phyloP scores from a whole-genome alignment of 2,329 filamentous ascomycete genomes.

The Fusarium devonianum region DNA sequence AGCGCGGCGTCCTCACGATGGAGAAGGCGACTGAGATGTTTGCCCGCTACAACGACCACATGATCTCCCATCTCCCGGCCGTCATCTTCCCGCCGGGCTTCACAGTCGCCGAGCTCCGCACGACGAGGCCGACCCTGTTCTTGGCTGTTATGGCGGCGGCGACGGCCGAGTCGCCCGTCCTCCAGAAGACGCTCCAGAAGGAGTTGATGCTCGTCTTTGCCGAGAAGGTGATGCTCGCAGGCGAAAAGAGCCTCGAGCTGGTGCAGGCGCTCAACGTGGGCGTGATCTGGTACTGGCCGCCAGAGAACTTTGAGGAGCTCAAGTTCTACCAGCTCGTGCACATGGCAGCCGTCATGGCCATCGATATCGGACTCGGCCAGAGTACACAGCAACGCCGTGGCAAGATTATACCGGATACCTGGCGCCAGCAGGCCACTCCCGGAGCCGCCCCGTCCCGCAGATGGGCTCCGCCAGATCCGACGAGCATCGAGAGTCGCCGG shows the following conservation, averaged over 20 bases:
- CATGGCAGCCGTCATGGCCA: constrained; percentile 79
- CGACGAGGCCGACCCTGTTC: constrained; percentile 70
- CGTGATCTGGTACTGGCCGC: constrained; percentile 86
- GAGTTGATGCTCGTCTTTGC: constrained; percentile 78
- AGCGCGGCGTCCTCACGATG: constrained; percentile 65
- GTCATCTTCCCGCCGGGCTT: constrained; percentile 65
- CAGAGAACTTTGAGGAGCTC: constrained; percentile 82
- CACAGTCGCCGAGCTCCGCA: constrained; percentile 63
- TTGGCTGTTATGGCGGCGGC: constrained; percentile 74
- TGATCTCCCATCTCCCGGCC: constrained; percentile 67
- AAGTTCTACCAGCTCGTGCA: constrained; percentile 91
- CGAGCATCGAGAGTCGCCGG: constrained; percentile 61
- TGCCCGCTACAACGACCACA: constrained; percentile 64
- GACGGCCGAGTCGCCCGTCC: constrained; percentile 61
- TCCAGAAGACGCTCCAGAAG: constrained; percentile 69
- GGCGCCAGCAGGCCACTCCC: constrained; percentile 49
- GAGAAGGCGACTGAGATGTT: constrained; percentile 64
- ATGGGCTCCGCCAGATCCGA: constrained; percentile 58
- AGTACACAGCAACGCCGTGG: constrained; percentile 33
- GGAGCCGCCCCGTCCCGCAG: constrained; percentile 39
- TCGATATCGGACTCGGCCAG: constrained; percentile 79
- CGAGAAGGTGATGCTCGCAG: constrained; percentile 75
- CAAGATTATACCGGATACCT: constrained; percentile 39
- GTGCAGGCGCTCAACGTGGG: constrained; percentile 79
- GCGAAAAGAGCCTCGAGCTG: constrained; percentile 83